These are phyloP conservation scores for Phyllosticta ampelicida DNA, from an alignment of 2,329 filamentous ascomycete species.

Conservation along the genomic window DNA sequence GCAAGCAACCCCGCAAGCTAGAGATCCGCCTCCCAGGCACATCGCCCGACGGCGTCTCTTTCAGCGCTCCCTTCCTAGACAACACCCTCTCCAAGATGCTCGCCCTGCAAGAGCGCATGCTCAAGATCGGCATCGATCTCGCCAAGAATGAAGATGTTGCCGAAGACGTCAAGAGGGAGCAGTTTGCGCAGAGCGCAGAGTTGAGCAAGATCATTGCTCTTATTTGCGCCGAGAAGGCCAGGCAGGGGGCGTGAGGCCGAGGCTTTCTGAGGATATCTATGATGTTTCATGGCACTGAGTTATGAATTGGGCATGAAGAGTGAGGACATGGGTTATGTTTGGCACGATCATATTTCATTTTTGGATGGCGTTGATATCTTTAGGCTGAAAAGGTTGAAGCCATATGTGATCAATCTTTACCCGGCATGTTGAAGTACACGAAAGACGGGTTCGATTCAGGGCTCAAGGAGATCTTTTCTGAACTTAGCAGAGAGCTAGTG, in stretches of 20 bases:
- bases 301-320: background rate
- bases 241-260: constrained; percentile 30
- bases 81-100: constrained; percentile 42
- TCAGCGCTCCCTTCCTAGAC: constrained; percentile 43
- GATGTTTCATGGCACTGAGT: background rate
- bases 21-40: constrained; percentile 37
- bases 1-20: constrained; percentile 38
- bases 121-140: constrained; percentile 37
- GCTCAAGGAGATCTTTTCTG: background rate
- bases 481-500: background rate
- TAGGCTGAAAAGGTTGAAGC: background rate
- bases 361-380: background rate
- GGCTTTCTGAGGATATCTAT: background rate
- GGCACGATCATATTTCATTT: background rate
- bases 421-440: background rate
- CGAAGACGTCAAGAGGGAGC: constrained; percentile 39
- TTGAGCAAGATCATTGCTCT: constrained; percentile 39
- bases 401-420: background rate
- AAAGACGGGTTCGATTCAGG: background rate
- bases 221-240: constrained; percentile 43
- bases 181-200: constrained; percentile 40
- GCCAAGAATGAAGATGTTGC: constrained; percentile 24
- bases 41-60: constrained; percentile 31
- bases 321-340: background rate
- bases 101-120: constrained; percentile 39